phyloP scores from a whole-genome alignment of 306 rosid genomes.

The Cyclanthera cordifolia region DNA sequence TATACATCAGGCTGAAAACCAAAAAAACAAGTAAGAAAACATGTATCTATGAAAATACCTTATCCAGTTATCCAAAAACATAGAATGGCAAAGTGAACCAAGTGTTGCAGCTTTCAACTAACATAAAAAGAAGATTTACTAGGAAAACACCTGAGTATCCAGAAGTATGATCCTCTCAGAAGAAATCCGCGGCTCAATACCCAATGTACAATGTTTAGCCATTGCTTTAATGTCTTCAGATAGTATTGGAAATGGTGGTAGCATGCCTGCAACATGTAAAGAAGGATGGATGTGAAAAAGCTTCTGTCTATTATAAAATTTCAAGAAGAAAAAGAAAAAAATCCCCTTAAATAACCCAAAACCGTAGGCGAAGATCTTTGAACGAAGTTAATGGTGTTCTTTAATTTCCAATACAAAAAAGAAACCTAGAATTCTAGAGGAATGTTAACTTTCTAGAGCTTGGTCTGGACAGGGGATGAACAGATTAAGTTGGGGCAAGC shows the following conservation, averaged over 20 bases:
- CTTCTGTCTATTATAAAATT: not conserved
- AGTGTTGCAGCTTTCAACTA: not conserved
- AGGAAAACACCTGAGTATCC: slow-evolving; percentile 57
- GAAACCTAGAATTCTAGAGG: not conserved
- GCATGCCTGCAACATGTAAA: slow-evolving; percentile 42
- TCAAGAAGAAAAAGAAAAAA: too few relatives aligned
- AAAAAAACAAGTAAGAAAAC: not conserved
- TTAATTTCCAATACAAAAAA: not conserved
- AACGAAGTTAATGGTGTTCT: not conserved
- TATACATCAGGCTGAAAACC: not conserved
- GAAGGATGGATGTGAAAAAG: not conserved
- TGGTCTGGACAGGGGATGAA: not conserved
- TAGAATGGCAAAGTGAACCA: not conserved
- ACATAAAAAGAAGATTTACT: not conserved
- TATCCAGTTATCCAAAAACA: not conserved
- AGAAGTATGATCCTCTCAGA: slow-evolving; percentile 77
- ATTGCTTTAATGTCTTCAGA: slow-evolving; percentile 60
- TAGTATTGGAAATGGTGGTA: slow-evolving; percentile 55
- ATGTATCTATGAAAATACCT: not conserved
- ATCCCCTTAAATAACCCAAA: too few relatives aligned
- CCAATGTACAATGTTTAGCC: slow-evolving; percentile 78
- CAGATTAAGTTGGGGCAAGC: not conserved
- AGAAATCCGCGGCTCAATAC: slow-evolving; percentile 79
- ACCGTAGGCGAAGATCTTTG: not conserved
- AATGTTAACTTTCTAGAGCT: not conserved